Evolutionary conservation across 148 eudicot species (phyloP).

Genomic region (Rhododendron simsii): DNA sequence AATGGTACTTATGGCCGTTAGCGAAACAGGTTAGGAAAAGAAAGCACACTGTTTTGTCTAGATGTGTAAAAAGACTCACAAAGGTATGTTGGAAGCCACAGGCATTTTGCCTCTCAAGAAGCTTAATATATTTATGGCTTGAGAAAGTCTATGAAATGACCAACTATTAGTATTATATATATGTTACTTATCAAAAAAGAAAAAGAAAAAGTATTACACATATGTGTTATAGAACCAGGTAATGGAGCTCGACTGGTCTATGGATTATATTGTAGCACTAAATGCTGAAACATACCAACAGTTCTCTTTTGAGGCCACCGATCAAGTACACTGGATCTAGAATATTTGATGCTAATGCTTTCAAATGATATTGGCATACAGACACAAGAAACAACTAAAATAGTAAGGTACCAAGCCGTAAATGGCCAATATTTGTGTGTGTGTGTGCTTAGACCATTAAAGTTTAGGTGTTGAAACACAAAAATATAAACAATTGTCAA

Average conservation of each 20-base stretch:
- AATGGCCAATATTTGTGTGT: background rate
- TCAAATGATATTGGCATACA: background rate
- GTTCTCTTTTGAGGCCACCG: background rate
- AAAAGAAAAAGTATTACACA: background rate
- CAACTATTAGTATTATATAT: background rate
- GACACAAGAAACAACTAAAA: background rate
- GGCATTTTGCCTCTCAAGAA: background rate
- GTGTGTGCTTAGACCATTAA: background rate
- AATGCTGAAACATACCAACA: background rate
- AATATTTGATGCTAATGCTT: background rate
- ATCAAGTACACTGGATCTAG: background rate
- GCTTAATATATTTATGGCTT: background rate
- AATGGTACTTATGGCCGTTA: background rate
- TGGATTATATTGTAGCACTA: background rate
- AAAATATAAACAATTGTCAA: background rate
- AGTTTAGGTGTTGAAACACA: background rate
- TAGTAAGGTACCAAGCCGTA: background rate
- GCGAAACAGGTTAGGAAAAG: background rate
- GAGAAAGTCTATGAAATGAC: background rate
- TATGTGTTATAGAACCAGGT: background rate
- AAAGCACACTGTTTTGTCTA: background rate
- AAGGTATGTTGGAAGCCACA: background rate
- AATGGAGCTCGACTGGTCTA: background rate
- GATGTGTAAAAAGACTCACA: background rate
- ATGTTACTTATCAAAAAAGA: background rate